A percentile compares a stretch with the other conserved stretches of the same genome.
Evolutionary conservation across 164 flowering plant genomes (phyloP).

Genomic region (Annona cherimola): DNA sequence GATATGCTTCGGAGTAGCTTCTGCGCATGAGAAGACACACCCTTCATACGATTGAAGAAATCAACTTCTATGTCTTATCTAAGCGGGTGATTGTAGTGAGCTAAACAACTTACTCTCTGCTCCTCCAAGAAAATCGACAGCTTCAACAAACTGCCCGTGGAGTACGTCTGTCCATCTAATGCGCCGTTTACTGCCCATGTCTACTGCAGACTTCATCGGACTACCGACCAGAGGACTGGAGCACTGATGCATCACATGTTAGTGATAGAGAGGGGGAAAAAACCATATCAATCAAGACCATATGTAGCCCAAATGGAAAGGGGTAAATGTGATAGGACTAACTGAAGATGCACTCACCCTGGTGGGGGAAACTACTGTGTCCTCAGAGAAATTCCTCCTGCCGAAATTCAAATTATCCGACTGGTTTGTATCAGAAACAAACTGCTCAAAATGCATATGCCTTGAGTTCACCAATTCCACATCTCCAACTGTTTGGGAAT

Average conservation of each 20-base stretch:
- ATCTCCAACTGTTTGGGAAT: neutral
- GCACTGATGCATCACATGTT: neutral
- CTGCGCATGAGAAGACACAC: conserved; percentile 22
- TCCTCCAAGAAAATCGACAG: conserved; percentile 65
- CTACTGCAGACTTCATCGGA: conserved; percentile 21
- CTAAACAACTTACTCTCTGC: conserved; percentile 54
- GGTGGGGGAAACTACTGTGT: neutral
- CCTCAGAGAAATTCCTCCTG: neutral
- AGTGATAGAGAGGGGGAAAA: neutral
- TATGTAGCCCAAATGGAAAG: neutral
- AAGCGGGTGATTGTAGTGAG: neutral
- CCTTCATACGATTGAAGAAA: neutral
- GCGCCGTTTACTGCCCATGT: conserved; percentile 37
- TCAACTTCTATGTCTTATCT: too few species aligned
- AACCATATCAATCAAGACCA: neutral
- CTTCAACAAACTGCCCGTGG: conserved; percentile 68
- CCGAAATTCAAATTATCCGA: neutral
- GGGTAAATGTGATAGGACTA: neutral
- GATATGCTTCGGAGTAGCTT: conserved; percentile 78
- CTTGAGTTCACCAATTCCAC: neutral
- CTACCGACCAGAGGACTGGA: neutral
- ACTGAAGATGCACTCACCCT: neutral
- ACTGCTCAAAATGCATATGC: neutral
- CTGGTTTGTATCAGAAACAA: neutral
- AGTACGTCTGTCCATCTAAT: conserved; percentile 76